phyloP scores from a whole-genome alignment of 2,329 filamentous ascomycete genomes.

The Metarhizium brunneum region DNA sequence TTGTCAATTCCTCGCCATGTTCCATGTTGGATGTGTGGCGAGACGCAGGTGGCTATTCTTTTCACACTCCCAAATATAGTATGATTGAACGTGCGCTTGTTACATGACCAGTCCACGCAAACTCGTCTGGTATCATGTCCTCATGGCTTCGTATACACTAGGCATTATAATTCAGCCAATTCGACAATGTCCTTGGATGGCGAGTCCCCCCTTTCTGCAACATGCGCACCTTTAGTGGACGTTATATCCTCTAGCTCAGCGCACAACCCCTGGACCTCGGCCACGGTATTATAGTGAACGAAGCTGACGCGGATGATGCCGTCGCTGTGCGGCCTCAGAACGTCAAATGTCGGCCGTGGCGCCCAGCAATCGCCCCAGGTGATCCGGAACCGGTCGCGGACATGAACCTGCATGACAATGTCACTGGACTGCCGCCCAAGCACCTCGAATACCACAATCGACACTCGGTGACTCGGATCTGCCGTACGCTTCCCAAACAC shows the following conservation, averaged over 20 bases:
- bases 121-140: no score
- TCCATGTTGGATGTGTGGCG: no score
- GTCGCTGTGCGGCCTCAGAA: slow-evolving; percentile 46
- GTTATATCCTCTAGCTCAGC: slow-evolving; percentile 33
- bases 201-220: no score
- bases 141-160: no score
- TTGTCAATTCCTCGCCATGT: no score
- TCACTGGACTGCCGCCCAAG: slow-evolving; percentile 44
- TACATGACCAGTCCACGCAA: no score
- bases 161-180: no score
- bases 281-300: slow-evolving; percentile 64
- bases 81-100: no score
- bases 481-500: slow-evolving; percentile 48
- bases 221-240: background rate
- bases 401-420: slow-evolving; percentile 54
- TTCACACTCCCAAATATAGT: no score
- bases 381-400: slow-evolving; percentile 48
- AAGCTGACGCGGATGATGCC: slow-evolving; percentile 62
- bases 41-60: no score
- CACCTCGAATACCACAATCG: slow-evolving; percentile 59
- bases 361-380: slow-evolving; percentile 63
- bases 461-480: slow-evolving; percentile 42
- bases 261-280: slow-evolving; percentile 46
- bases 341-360: slow-evolving; percentile 49
- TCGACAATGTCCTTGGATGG: no score